A percentile compares a stretch with the other conserved stretches of the same genome.
Evolutionary conservation across 768 basidiomycete species (phyloP).

Genomic region (Paxillus rubicundulus): DNA sequence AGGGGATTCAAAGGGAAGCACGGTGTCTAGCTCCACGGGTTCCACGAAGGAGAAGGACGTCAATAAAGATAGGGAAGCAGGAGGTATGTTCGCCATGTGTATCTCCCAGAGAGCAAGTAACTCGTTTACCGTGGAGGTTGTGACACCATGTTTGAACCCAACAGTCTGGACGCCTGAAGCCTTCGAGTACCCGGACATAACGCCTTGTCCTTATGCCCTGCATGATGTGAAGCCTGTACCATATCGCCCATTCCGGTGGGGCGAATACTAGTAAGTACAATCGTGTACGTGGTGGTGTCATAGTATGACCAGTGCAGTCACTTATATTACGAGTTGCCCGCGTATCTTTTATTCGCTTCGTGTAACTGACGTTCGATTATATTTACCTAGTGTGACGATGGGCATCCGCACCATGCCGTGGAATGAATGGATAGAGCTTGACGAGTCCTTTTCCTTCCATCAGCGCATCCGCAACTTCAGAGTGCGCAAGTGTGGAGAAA

Average conservation of each 20-base stretch:
- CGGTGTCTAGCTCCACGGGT: background rate
- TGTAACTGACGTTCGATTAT: background rate
- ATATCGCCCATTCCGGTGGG: constrained; percentile 69
- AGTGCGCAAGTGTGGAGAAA: constrained; percentile 47
- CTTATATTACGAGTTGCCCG: background rate
- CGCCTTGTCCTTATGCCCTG: constrained; percentile 39
- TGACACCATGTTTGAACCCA: background rate
- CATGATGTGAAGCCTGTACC: constrained; percentile 54
- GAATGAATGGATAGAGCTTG: constrained; percentile 76
- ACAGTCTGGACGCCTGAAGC: constrained; percentile 53
- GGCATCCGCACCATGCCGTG: constrained; percentile 69
- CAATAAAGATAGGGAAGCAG: constrained; percentile 24
- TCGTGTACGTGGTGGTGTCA: background rate
- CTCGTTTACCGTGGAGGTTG: background rate
- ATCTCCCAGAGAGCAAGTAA: background rate
- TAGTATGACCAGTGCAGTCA: background rate
- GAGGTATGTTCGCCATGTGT: constrained; percentile 19
- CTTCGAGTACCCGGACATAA: constrained; percentile 54
- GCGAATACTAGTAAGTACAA: constrained; percentile 61
- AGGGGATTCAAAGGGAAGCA: background rate
- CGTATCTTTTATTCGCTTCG: background rate
- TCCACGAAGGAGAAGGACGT: constrained; percentile 1
- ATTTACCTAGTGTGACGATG: constrained; percentile 58
- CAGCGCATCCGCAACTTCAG: constrained; percentile 59
- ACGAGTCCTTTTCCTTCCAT: constrained; percentile 54